Evolutionary conservation across 1,284 basidiomycete species (phyloP).

Genomic region (Austropuccinia psidii): DNA sequence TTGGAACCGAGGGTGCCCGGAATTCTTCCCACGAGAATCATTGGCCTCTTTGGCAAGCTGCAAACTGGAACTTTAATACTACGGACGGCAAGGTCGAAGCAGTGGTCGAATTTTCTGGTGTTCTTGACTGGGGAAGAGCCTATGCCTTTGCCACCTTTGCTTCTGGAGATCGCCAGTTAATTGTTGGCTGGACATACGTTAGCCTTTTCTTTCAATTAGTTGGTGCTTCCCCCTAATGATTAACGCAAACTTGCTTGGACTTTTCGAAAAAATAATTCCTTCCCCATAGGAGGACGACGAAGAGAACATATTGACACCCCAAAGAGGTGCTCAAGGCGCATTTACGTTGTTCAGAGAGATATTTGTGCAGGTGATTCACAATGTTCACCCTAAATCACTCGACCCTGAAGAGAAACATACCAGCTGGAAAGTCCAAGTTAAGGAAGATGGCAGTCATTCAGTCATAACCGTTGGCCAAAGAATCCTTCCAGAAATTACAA

Average conservation of each 20-base stretch:
- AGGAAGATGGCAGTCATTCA: slow-evolving; percentile 39
- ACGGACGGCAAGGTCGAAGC: slow-evolving; percentile 25
- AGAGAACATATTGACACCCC: slow-evolving; percentile 32
- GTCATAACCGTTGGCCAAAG: slow-evolving; percentile 41
- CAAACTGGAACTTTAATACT: slow-evolving; percentile 24
- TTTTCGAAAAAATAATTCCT: background rate
- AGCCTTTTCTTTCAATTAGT: slow-evolving; percentile 3
- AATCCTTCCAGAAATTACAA: slow-evolving; percentile 40
- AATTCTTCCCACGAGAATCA: slow-evolving; percentile 26
- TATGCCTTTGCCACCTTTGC: slow-evolving; percentile 42
- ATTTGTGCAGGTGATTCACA: slow-evolving; percentile 38
- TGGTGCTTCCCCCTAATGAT: background rate
- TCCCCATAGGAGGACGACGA: slow-evolving; percentile 36
- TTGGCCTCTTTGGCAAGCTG: slow-evolving; percentile 40
- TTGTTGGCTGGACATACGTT: slow-evolving; percentile 41
- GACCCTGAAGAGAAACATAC: slow-evolving; percentile 37
- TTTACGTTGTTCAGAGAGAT: slow-evolving; percentile 42
- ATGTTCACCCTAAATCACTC: slow-evolving; percentile 37
- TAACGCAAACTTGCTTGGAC: background rate
- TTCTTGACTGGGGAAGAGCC: slow-evolving; percentile 41
- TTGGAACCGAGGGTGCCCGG: slow-evolving; percentile 41
- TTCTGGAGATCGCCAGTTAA: slow-evolving; percentile 36
- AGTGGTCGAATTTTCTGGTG: slow-evolving; percentile 36
- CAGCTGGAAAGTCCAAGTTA: slow-evolving; percentile 38
- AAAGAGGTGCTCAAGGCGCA: slow-evolving; percentile 39